These are phyloP conservation scores for Plasmodium fragile DNA, from an alignment of 169 alveolate genomes.

Conservation along the genomic window DNA sequence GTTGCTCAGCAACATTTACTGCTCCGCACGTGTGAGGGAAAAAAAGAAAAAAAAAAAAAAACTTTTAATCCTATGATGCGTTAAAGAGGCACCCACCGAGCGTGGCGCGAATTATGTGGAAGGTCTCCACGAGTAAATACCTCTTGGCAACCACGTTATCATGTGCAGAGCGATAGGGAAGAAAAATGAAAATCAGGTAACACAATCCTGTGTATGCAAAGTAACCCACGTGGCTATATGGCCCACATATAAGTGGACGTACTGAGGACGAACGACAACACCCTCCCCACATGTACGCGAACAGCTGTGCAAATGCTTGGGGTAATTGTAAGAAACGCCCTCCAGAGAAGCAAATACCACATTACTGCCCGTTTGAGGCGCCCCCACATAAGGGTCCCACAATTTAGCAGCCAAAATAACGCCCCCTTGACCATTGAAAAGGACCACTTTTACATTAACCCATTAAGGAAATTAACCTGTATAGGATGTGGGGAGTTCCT, in stretches of 20 bases:
- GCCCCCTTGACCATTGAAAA: slow-evolving; percentile 30
- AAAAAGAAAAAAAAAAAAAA: neutral
- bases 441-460: slow-evolving; percentile 67
- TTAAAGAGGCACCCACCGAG: neutral
- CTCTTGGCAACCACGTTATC: neutral
- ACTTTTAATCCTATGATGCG: neutral
- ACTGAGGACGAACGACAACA: no score
- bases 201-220: neutral
- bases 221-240: neutral
- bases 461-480: slow-evolving; percentile 58
- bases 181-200: neutral
- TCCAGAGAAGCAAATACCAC: neutral
- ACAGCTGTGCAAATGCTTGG: neutral
- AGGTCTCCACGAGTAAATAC: neutral
- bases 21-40: neutral
- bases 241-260: neutral
- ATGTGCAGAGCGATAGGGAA: neutral
- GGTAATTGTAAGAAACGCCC: neutral
- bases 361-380: neutral
- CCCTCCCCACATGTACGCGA: neutral
- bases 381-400: neutral
- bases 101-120: neutral
- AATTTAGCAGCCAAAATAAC: neutral
- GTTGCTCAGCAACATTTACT: neutral
- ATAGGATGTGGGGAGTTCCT: slow-evolving; percentile 86